Evolutionary conservation across 371 early-diverging fungal species (phyloP), one percentile per base, ranked within the genome.

Genomic region (Mycotypha africana): DNA sequence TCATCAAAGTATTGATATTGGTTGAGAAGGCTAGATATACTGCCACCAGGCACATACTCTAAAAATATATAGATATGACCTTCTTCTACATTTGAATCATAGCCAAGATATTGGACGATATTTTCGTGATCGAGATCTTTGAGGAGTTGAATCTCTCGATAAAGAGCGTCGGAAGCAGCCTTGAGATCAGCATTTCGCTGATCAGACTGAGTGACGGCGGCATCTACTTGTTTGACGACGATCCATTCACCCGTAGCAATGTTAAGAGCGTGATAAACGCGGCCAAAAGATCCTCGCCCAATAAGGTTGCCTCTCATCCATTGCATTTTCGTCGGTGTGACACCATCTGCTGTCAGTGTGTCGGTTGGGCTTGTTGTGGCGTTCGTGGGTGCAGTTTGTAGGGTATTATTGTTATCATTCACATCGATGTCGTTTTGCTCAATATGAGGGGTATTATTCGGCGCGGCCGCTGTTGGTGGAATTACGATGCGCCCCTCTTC

Each of bases 41-140:
- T 90, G 2, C 95, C 96, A 40, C 97, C 97, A n/a, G 95, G 85
- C 16, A 97, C 92, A 64, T 97, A 98, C 66, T 98, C 97, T 41
- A 98, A 58, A 51, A 97, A 95, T 47, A 98, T 93, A 59, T 88
- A 91, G 41, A 93, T 72, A 36, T 76, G 71, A 4, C 76, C 70
- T 24, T 85, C 87, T 25, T 84, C 49, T 16, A 45, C 26, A 50
- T 62, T 55, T 8, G 52, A 56, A 51, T 75, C 60, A 28, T 58
- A 67, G 48, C 84, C 91, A 30, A 96, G 76, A 53, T 95, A 97
- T 53, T 82, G 86, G 8, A 97, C 95, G 58, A 97, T 91, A 48
- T 96, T 86, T 42, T 77, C 79, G 67, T 98, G 96, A 35, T 85
- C 75, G 26, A 97, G 62, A 35, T 87, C 88, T 58, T 58, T 60